These are phyloP conservation scores for Naumovozyma castellii DNA, from an alignment of 805 yeast genomes.

Conservation along the genomic window DNA sequence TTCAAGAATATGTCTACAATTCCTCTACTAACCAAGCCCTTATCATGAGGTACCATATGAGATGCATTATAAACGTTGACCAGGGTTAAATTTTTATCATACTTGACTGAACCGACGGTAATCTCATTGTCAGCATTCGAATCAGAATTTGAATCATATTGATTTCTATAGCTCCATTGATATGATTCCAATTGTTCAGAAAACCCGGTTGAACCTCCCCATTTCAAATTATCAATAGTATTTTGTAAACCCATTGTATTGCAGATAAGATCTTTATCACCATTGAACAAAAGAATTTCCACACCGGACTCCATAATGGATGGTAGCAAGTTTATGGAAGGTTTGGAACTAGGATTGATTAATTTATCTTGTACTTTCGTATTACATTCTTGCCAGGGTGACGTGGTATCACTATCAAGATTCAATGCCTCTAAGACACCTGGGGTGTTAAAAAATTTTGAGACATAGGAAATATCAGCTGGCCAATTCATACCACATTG, in stretches of 20 bases:
- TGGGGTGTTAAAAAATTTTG: slow-evolving; percentile 41
- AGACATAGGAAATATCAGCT: slow-evolving; percentile 42
- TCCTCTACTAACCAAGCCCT: slow-evolving; percentile 60
- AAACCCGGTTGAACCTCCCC: slow-evolving; percentile 47
- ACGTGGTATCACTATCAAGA: slow-evolving; percentile 23
- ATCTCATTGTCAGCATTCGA: slow-evolving; percentile 25
- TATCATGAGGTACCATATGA: slow-evolving; percentile 90
- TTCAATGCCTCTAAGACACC: slow-evolving; percentile 46
- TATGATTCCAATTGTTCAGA: slow-evolving; percentile 17
- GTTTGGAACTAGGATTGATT: slow-evolving; percentile 42
- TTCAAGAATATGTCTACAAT: slow-evolving; percentile 46
- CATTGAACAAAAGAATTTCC: slow-evolving; percentile 70
- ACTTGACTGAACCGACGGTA: slow-evolving; percentile 38
- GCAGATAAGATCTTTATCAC: slow-evolving; percentile 84
- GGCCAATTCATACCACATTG: slow-evolving; percentile 95
- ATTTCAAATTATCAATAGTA: slow-evolving; percentile 49
- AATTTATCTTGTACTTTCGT: slow-evolving; percentile 45
- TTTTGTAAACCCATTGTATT: slow-evolving; percentile 68
- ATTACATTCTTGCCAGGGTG: slow-evolving; percentile 72
- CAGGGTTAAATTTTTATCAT: slow-evolving; percentile 66
- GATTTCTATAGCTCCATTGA: slow-evolving; percentile 43
- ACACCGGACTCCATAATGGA: slow-evolving; percentile 43
- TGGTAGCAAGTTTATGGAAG: slow-evolving; percentile 63
- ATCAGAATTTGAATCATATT: slow-evolving; percentile 4
- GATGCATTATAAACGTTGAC: slow-evolving; percentile 67